A percentile compares a stretch with the other conserved stretches of the same genome.
Evolutionary conservation across 2,329 filamentous ascomycete genomes (phyloP).

Genomic region (Dactylellina haptotyla): DNA sequence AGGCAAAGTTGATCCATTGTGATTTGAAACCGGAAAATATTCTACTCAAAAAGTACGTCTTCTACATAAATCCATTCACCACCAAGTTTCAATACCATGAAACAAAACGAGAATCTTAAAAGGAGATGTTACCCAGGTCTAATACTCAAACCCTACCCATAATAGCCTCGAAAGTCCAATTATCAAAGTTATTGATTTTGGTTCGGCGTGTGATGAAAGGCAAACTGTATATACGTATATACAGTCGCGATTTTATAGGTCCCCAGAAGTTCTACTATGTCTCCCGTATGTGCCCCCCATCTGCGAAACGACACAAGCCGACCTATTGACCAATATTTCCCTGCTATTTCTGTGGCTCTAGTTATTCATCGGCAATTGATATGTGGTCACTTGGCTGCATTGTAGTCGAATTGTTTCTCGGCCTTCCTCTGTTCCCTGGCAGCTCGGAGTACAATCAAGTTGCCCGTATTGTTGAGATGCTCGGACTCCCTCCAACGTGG

Average conservation of each 20-base stretch:
- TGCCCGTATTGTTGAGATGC: conserved; percentile 95
- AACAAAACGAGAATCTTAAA: too few relatives aligned
- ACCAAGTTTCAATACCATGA: too few relatives aligned
- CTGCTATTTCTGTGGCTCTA: conserved; percentile 56
- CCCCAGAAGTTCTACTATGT: conserved; percentile 93
- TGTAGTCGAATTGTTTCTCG: conserved; percentile 95
- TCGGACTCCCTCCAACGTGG: conserved; percentile 95
- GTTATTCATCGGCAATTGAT: conserved; percentile 96
- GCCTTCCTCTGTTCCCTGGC: conserved; percentile 91
- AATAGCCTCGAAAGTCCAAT: conserved; percentile 89
- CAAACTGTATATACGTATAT: conserved; percentile 99
- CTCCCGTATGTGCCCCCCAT: conserved; percentile 70
- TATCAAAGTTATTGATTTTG: conserved; percentile 99
- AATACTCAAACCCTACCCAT: conserved; percentile 13
- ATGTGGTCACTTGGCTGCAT: conserved; percentile 99
- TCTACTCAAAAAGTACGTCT: conserved; percentile 82
- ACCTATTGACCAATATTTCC: conserved; percentile 36
- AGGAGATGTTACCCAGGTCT: too few relatives aligned
- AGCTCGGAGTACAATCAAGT: conserved; percentile 99
- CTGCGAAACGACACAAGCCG: not conserved
- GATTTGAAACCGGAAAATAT: conserved; percentile 99
- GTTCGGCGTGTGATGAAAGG: conserved; percentile 95
- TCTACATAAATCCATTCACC: too few relatives aligned
- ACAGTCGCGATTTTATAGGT: conserved; percentile 96
- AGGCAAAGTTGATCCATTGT: conserved; percentile 95